Percentiles rank a stretch among this genome's conserved stretches.
phyloP scores from a whole-genome alignment of 176 grass and related monocot species.

The Secale cereale region DNA sequence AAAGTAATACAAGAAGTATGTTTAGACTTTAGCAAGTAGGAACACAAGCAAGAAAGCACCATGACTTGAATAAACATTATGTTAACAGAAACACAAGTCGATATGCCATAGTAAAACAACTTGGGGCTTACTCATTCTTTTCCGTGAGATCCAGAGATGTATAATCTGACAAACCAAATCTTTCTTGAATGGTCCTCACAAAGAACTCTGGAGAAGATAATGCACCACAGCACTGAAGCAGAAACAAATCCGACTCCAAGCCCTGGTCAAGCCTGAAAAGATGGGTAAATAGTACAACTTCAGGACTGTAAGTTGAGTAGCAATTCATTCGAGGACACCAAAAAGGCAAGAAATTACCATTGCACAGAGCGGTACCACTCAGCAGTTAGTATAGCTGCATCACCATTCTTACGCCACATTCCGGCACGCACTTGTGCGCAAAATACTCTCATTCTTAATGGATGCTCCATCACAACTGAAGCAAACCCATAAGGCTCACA shows the following conservation, averaged over 20 bases:
- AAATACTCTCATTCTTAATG: slow-evolving; percentile 83
- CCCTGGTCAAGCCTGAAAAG: slow-evolving; percentile 88
- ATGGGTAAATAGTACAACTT: slow-evolving; percentile 14
- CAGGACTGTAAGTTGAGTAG: slow-evolving; percentile 19
- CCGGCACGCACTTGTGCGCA: slow-evolving; percentile 91
- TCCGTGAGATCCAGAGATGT: slow-evolving; percentile 67
- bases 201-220: slow-evolving; percentile 83
- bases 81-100: slow-evolving; percentile 15
- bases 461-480: slow-evolving; percentile 95
- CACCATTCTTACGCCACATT: slow-evolving; percentile 97
- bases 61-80: slow-evolving; percentile 9
- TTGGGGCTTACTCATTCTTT: slow-evolving; percentile 72
- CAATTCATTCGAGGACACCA: neutral
- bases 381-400: slow-evolving; percentile 67
- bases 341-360: slow-evolving; percentile 57
- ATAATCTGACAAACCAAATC: slow-evolving; percentile 85
- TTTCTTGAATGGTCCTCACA: slow-evolving; percentile 85
- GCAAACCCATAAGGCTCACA: slow-evolving; percentile 59
- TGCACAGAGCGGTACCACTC: slow-evolving; percentile 88
- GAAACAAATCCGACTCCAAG: slow-evolving; percentile 89
- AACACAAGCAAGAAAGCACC: neutral
- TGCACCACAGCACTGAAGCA: slow-evolving; percentile 95
- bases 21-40: neutral
- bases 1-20: neutral
- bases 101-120: neutral